A percentile compares a stretch with the other conserved stretches of the same genome.
Conservation (phyloP, 768 basidiomycete genomes). For the Cystofilobasidium macerans region DNA sequence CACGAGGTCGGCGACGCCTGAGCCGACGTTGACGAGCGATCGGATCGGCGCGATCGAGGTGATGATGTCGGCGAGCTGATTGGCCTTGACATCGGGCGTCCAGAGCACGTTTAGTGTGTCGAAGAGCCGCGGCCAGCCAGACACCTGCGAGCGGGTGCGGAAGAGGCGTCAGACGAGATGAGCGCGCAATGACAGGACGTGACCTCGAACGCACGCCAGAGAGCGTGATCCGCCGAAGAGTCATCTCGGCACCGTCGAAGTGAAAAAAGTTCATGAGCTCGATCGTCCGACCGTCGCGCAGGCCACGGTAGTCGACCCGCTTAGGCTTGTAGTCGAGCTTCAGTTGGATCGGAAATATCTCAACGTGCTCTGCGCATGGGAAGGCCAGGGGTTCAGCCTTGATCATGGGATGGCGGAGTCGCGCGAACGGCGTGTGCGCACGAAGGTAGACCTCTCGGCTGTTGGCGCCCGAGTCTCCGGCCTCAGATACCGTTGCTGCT, state of each 20-base stretch:
- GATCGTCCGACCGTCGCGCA: conserved; percentile 80
- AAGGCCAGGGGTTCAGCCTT: conserved; percentile 9
- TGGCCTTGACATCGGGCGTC: conserved; percentile 99
- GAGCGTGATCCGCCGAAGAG: conserved; percentile 78
- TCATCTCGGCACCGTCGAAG: conserved; percentile 98
- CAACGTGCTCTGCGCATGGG: conserved; percentile 61
- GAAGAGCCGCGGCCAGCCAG: conserved; percentile 81
- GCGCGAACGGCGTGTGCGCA: conserved; percentile 42
- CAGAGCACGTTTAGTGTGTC: conserved; percentile 92
- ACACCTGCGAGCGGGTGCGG: conserved; percentile 48
- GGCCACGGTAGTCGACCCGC: conserved; percentile 81
- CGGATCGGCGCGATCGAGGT: conserved; percentile 93
- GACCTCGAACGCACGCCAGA: conserved; percentile 57
- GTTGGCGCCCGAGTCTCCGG: neutral
- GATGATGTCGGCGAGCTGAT: conserved; percentile 91
- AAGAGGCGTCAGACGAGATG: neutral
- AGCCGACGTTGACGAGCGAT: conserved; percentile 92
- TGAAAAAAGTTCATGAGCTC: conserved; percentile 99
- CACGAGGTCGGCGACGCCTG: conserved; percentile 90
- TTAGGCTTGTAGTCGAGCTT: conserved; percentile 98
- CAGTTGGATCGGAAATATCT: conserved; percentile 86
- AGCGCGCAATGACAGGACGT: neutral
- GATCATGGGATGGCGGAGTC: neutral
- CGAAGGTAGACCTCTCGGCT: conserved; percentile 60
- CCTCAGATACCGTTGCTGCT: conserved; percentile 35